Conservation (phyloP, 139 green algal genomes). For the Haematococcus lacustris region DNA sequence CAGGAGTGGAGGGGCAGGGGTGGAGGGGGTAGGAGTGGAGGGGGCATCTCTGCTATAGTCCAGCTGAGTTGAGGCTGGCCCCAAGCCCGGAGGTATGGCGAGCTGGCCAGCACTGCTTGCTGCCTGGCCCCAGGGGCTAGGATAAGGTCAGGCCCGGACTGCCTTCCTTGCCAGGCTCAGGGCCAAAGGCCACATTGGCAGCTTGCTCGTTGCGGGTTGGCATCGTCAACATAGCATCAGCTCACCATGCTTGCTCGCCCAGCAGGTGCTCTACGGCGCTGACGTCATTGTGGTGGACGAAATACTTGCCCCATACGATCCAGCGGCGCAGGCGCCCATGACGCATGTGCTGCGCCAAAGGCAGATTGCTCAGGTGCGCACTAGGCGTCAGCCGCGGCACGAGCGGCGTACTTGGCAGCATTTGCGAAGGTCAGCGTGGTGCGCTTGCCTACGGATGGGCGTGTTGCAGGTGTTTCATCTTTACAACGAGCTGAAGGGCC, state of each 20-base stretch:
- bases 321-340: not conserved
- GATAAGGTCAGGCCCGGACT: too few species aligned
- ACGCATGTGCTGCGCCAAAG: not conserved
- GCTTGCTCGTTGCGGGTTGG: not conserved
- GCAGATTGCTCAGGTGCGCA: not conserved
- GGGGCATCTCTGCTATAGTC: not conserved
- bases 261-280: constrained; percentile 2
- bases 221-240: not conserved
- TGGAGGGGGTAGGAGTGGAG: not conserved
- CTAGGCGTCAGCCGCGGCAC: too few species aligned
- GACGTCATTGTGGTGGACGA: not conserved
- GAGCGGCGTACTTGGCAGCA: too few species aligned
- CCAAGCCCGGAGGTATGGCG: not conserved
- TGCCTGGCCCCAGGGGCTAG: not conserved
- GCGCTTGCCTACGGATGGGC: too few species aligned
- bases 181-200: not conserved
- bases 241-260: not conserved
- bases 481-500: too few species aligned
- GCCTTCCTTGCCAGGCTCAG: too few species aligned
- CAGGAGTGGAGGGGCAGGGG: too few species aligned
- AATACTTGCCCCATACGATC: not conserved
- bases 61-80: not conserved
- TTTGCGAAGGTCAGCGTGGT: too few species aligned
- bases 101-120: not conserved
- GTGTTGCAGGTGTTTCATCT: too few species aligned